Evolutionary conservation across 2,329 filamentous ascomycete species (phyloP), one percentile per base, ranked within the genome.

Genomic region (Ophiostoma fasciatum): DNA sequence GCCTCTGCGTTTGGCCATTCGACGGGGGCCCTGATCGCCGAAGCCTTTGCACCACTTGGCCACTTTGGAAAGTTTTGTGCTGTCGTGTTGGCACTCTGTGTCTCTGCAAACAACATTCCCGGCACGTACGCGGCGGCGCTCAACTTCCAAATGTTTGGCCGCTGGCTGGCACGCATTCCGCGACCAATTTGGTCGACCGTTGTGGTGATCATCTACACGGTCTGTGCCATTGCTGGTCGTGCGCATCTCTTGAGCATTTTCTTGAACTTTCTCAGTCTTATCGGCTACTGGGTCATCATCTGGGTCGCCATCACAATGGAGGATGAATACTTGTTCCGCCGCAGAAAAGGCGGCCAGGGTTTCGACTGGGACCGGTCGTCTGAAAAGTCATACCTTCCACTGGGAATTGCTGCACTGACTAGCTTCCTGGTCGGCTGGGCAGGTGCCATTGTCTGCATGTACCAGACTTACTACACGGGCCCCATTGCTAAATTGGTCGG

Each of bases 251-350:
- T 72, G 1, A 63, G 63, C 19, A 77, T 81, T 39, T 78, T 81
- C 49, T 72, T 70, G 10, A 80, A 80, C 49, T 79, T 81, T 50
- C 60, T 81, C 5, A 72, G 74, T 0, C 55, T 81, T 17, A 80
- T 81, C 70, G 77, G 76, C 2, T 81, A 80, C 52, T 81, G 74
- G 74, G 64, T 78, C 13, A 64, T 64, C 12, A 70, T 78, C 30
- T 78, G 73, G 71, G 62, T 78, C 15, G 64, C 66, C 2, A 76
- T 81, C 31, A 58, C 70, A 2, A 52, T 74, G 3, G 63, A 72
- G 47, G 77, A 82, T 48, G 66, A 75, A 33, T 50, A 75, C 15
- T 58, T 81, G 33, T 81, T 81, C 51, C 62, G 72, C 2, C 56
- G 60, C 4, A 58, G n/a, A n/a, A n/a, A n/a, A n/a, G n/a, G 52